These are phyloP conservation scores for Graphilbum fragrans DNA, from an alignment of 2,329 filamentous ascomycete species.

Conservation along the genomic window DNA sequence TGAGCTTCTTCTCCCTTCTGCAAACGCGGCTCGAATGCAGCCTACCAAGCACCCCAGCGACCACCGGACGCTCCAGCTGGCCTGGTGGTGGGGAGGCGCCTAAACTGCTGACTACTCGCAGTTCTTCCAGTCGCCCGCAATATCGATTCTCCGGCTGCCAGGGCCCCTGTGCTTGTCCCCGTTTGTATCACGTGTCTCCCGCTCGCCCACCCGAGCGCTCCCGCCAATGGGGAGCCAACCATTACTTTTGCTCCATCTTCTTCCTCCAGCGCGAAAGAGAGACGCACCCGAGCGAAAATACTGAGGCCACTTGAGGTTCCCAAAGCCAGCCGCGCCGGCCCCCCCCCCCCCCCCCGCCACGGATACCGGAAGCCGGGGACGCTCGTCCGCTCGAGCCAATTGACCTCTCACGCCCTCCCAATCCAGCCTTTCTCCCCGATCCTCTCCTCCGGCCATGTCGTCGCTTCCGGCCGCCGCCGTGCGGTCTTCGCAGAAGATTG, in stretches of 20 bases:
- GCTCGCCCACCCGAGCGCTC: neutral
- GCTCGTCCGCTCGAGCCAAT: conserved; percentile 10
- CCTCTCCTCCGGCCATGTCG: conserved; percentile 5
- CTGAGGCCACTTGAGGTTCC: neutral
- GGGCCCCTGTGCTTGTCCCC: neutral
- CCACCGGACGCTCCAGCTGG: neutral
- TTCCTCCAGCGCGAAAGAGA: conserved; percentile 9
- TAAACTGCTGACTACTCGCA: too few relatives aligned
- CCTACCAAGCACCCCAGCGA: too few relatives aligned
- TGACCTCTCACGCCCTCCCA: conserved; percentile 5
- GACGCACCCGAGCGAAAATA: conserved; percentile 6
- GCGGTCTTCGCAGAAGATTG: conserved; percentile 38
- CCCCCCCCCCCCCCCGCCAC: neutral
- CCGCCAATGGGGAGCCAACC: conserved; percentile 10
- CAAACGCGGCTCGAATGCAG: conserved; percentile 30
- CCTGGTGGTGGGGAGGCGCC: neutral
- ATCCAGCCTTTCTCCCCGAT: neutral
- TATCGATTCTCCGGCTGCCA: conserved; percentile 6
- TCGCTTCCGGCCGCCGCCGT: conserved; percentile 31
- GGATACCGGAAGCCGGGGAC: conserved; percentile 8
- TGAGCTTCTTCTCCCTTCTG: neutral
- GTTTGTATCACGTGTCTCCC: neutral
- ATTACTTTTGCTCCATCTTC: conserved; percentile 8
- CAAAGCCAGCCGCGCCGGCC: neutral
- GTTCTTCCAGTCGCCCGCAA: conserved; percentile 3